Conservation (phyloP, 192 early-diverging fungal species). For the Entomortierella parvispora region DNA sequence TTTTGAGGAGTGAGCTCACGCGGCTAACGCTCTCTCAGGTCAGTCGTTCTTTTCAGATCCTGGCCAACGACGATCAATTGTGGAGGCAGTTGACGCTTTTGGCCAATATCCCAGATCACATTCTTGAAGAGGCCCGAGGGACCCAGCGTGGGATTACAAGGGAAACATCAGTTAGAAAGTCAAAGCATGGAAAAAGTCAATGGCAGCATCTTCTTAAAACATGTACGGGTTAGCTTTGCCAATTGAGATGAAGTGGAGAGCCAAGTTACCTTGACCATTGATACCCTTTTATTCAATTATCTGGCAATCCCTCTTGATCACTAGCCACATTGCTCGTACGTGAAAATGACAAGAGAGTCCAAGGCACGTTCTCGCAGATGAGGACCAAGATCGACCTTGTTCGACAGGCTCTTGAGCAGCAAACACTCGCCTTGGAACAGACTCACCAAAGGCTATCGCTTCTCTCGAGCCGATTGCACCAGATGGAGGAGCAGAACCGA, state of each 20-base stretch:
- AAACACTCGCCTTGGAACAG: constrained; percentile 30
- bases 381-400: constrained; percentile 27
- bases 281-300: no score
- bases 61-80: constrained; percentile 42
- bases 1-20: not conserved
- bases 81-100: constrained; percentile 11
- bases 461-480: constrained; percentile 20
- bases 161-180: not conserved
- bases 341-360: constrained; percentile 21
- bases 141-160: constrained; percentile 3
- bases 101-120: not conserved
- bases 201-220: not conserved
- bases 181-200: not conserved
- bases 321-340: constrained; percentile 31
- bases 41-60: constrained; percentile 7
- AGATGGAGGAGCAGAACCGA: constrained; percentile 29
- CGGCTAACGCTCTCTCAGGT: not conserved
- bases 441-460: constrained; percentile 19
- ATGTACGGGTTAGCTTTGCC: no score
- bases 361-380: constrained; percentile 20
- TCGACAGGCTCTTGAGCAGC: constrained; percentile 21
- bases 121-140: constrained; percentile 21
- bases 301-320: not conserved
- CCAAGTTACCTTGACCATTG: not conserved
- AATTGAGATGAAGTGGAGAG: no score